Percentiles rank a stretch among this genome's conserved stretches.
Evolutionary conservation across 768 basidiomycete genomes (phyloP).

Genomic region (Pleurotus salmoneostramineus): DNA sequence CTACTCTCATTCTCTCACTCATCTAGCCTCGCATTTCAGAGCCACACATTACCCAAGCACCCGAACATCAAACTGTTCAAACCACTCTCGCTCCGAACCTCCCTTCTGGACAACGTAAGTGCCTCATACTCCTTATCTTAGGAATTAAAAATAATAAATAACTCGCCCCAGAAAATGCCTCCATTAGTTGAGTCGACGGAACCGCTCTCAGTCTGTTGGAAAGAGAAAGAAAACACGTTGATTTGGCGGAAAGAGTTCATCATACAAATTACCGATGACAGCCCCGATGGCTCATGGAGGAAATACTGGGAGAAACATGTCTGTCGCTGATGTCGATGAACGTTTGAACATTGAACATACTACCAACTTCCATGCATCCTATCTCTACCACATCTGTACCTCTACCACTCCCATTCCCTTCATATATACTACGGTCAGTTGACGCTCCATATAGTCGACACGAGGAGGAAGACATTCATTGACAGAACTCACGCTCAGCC

Average conservation of each 20-base stretch:
- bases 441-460: too few species aligned
- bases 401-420: too few species aligned
- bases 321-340: not conserved
- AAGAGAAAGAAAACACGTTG: not conserved
- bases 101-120: not conserved
- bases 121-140: not conserved
- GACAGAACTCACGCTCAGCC: too few species aligned
- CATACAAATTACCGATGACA: not conserved
- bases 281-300: not conserved
- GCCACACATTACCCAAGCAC: not conserved
- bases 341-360: not conserved
- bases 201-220: not conserved
- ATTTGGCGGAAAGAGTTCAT: constrained; percentile 1
- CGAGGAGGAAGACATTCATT: too few species aligned
- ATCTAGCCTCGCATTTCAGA: not conserved
- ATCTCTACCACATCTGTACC: too few species aligned
- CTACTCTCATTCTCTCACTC: not conserved
- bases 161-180: not conserved
- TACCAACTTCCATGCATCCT: not conserved
- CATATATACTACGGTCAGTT: too few species aligned
- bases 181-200: not conserved
- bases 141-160: not conserved
- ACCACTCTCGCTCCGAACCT: not conserved
- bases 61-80: constrained; percentile 5
- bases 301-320: not conserved